A percentile compares a stretch with the other conserved stretches of the same genome.
Evolutionary conservation across 495 filamentous ascomycete species (phyloP).

Genomic region (Beverwykella pulmonaria): DNA sequence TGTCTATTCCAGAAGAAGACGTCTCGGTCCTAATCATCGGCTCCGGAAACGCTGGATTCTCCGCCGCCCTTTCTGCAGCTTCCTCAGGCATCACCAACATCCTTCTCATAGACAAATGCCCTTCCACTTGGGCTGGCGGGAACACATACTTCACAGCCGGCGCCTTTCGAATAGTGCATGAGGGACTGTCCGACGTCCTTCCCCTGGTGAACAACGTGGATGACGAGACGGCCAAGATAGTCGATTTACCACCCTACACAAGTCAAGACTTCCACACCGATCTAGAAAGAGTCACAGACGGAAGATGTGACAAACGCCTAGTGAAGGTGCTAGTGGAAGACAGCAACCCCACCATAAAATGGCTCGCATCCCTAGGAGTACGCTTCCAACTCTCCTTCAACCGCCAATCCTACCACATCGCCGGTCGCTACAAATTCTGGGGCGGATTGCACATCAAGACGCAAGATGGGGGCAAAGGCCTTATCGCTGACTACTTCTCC

Average conservation of each 20-base stretch:
- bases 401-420: conserved; percentile 61
- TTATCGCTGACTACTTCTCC: conserved; percentile 54
- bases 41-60: conserved; percentile 63
- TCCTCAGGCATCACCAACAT: conserved; percentile 43
- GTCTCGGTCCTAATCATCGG: conserved; percentile 55
- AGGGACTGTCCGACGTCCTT: conserved; percentile 53
- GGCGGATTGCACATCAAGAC: conserved; percentile 61
- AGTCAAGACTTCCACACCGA: conserved; percentile 52
- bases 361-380: conserved; percentile 57
- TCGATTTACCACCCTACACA: conserved; percentile 54
- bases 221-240: conserved; percentile 42
- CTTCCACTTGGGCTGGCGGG: conserved; percentile 57
- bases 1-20: not conserved
- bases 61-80: conserved; percentile 54
- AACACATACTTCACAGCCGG: conserved; percentile 64
- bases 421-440: conserved; percentile 62
- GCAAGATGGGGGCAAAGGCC: conserved; percentile 60
- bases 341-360: conserved; percentile 53
- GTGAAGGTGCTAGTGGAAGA: conserved; percentile 52
- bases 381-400: conserved; percentile 63
- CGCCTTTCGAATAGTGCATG: conserved; percentile 55
- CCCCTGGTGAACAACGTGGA: conserved; percentile 55
- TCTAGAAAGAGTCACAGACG: conserved; percentile 54
- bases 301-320: conserved; percentile 52
- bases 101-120: conserved; percentile 58